These are phyloP conservation scores for Fonsecaea multimorphosa DNA, from an alignment of 2,329 filamentous ascomycete species.

Conservation along the genomic window DNA sequence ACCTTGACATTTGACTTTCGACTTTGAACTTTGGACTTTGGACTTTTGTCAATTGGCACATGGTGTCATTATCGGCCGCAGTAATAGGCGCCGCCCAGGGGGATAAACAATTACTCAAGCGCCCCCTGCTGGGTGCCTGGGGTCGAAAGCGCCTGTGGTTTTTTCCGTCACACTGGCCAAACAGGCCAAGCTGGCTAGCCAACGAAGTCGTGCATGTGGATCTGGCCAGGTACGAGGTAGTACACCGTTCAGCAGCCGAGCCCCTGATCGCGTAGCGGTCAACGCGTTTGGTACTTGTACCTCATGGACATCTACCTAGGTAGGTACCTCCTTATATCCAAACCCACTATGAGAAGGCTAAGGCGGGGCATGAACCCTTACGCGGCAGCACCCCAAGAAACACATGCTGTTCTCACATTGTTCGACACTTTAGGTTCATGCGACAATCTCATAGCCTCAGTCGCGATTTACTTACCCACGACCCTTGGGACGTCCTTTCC, in stretches of 20 bases:
- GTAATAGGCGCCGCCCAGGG: background rate
- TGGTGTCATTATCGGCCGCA: conserved; percentile 7
- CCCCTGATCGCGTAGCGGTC: background rate
- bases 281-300: conserved; percentile 3
- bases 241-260: background rate
- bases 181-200: background rate
- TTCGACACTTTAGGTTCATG: background rate
- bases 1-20: no score
- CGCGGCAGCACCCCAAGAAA: background rate
- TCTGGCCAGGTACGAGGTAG: background rate
- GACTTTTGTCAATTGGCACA: background rate
- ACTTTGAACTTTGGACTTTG: background rate
- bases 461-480: conserved; percentile 11
- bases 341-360: conserved; percentile 10
- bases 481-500: conserved; percentile 4
- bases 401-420: background rate
- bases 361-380: background rate
- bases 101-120: background rate
- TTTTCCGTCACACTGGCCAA: background rate
- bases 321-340: no score
- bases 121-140: no score
- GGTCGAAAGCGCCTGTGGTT: background rate
- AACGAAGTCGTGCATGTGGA: background rate
- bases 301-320: background rate
- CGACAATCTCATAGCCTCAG: conserved; percentile 5